Conservation (phyloP, 2,329 filamentous ascomycete species). For the Samsoniella hepiali region DNA sequence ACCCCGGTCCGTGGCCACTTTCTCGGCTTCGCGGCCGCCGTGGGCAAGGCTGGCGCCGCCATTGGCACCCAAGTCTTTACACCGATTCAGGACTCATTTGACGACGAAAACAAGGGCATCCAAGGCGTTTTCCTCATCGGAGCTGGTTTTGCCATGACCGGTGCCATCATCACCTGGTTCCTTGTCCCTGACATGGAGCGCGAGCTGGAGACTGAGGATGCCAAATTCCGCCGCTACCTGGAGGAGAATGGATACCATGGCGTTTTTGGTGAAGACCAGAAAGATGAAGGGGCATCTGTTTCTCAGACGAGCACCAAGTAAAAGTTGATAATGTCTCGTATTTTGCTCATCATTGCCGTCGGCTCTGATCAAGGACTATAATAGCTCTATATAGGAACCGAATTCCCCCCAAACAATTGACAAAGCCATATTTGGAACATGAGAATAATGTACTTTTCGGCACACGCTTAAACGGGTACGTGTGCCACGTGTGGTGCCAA, state of each 20-base stretch:
- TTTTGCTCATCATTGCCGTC: too few relatives aligned
- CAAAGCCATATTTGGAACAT: too few relatives aligned
- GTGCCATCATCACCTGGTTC: slow-evolving; percentile 27
- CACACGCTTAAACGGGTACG: too few relatives aligned
- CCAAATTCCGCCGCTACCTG: slow-evolving; percentile 22
- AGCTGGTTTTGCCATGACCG: slow-evolving; percentile 27
- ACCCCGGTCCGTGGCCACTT: slow-evolving; percentile 49
- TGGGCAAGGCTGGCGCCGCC: slow-evolving; percentile 50
- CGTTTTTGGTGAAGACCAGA: slow-evolving; percentile 17
- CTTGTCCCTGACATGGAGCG: slow-evolving; percentile 26
- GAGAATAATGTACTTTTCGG: too few relatives aligned
- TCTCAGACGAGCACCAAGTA: neutral
- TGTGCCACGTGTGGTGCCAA: too few relatives aligned
- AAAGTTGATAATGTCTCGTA: neutral
- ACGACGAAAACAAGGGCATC: slow-evolving; percentile 24
- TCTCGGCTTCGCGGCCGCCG: slow-evolving; percentile 47
- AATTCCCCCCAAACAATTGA: too few relatives aligned
- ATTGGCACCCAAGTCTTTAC: slow-evolving; percentile 39
- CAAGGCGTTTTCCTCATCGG: slow-evolving; percentile 29
- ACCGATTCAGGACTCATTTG: slow-evolving; percentile 24
- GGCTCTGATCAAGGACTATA: neutral
- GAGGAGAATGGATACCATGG: slow-evolving; percentile 23
- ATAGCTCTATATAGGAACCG: neutral
- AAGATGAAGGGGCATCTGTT: neutral
- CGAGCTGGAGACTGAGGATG: slow-evolving; percentile 24